Percentiles rank a stretch among this genome's conserved stretches.
Evolutionary conservation across 805 yeast genomes (phyloP).

Genomic region (Crinitomyces ghanaensis): DNA sequence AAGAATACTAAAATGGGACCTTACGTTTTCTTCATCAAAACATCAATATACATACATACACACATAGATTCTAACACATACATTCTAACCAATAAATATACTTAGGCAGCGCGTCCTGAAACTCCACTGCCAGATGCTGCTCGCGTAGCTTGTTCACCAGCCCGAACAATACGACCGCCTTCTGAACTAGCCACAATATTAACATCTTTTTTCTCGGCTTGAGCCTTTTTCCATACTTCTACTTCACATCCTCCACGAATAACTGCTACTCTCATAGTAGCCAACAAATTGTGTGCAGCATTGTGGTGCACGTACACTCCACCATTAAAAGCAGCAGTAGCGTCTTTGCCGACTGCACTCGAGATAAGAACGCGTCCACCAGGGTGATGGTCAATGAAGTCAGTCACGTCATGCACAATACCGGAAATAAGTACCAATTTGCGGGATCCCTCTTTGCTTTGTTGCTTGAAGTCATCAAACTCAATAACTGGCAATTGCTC

Average conservation of each 20-base stretch:
- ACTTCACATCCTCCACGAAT: conserved; percentile 71
- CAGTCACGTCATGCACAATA: conserved; percentile 87
- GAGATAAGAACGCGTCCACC: conserved; percentile 75
- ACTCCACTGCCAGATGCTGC: conserved; percentile 33
- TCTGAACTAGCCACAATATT: conserved; percentile 42
- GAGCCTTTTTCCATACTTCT: conserved; percentile 71
- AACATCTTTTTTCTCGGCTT: conserved; percentile 51
- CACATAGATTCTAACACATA: too few species aligned
- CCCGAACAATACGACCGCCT: conserved; percentile 46
- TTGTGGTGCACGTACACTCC: conserved; percentile 90
- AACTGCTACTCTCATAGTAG: conserved; percentile 90
- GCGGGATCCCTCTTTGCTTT: conserved; percentile 33
- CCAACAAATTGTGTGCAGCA: conserved; percentile 81
- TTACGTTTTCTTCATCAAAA: too few species aligned
- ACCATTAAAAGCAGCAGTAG: conserved; percentile 88
- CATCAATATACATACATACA: too few species aligned
- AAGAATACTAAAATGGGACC: too few species aligned
- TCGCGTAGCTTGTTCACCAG: conserved; percentile 49
- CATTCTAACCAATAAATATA: too few species aligned
- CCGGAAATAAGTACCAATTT: conserved; percentile 78
- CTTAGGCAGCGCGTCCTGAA: conserved; percentile 47
- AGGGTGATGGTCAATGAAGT: conserved; percentile 85
- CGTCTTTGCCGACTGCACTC: conserved; percentile 85
- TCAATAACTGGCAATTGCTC: conserved; percentile 68
- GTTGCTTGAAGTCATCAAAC: conserved; percentile 40